phyloP scores from a whole-genome alignment of 1,284 basidiomycete genomes.

The Boletus sp. region DNA sequence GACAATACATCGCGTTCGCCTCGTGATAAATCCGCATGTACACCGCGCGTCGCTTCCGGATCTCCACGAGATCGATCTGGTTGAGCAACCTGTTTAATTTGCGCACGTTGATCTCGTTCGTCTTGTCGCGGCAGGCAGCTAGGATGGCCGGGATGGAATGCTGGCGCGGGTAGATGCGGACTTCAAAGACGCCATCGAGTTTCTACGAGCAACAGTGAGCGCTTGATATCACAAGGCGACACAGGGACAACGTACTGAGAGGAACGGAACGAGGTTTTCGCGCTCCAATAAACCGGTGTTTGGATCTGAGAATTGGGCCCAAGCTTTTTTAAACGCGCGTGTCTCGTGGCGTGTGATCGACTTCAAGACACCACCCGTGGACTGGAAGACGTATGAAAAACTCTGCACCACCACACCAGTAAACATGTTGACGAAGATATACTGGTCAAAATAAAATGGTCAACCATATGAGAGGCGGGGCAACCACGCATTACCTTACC shows the following conservation, averaged over 20 bases:
- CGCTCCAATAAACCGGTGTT: constrained; percentile 79
- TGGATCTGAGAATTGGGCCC: constrained; percentile 81
- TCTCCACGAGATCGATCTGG: constrained; percentile 59
- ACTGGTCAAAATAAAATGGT: constrained; percentile 44
- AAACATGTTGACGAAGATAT: constrained; percentile 94
- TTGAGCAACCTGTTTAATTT: constrained; percentile 59
- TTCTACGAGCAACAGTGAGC: constrained; percentile 41
- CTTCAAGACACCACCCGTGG: constrained; percentile 69
- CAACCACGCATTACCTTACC: constrained; percentile 46
- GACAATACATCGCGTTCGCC: constrained; percentile 65
- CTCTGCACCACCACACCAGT: constrained; percentile 96
- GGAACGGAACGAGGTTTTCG: constrained; percentile 74
- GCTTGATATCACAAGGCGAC: neutral
- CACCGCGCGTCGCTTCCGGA: constrained; percentile 62
- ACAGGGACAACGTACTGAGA: constrained; percentile 54
- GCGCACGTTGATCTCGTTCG: constrained; percentile 59
- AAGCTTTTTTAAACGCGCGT: constrained; percentile 90
- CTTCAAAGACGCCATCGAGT: constrained; percentile 80
- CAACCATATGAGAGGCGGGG: constrained; percentile 1
- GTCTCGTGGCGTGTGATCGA: constrained; percentile 87
- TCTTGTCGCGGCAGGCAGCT: constrained; percentile 41
- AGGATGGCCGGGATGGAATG: constrained; percentile 61
- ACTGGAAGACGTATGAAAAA: constrained; percentile 94
- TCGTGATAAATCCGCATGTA: constrained; percentile 84
- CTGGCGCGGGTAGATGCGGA: constrained; percentile 75